phyloP scores from a whole-genome alignment of 768 basidiomycete species.

The Chlorophyllum brunneum region DNA sequence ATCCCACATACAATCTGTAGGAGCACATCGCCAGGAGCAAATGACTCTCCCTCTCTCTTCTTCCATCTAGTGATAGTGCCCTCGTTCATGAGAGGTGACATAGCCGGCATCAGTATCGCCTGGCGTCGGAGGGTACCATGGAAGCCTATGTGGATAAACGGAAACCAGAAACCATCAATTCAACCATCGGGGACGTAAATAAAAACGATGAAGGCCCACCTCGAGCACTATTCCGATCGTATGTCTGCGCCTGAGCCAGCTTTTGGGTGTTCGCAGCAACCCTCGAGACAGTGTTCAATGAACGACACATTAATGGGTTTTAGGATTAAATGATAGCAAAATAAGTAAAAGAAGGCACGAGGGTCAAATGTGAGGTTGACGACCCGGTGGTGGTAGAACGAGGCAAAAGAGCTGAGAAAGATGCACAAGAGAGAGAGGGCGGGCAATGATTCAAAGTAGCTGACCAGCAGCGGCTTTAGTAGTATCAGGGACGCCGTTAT shows the following conservation, averaged over 20 bases:
- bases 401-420: neutral
- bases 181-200: neutral
- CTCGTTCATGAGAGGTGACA: constrained; percentile 97
- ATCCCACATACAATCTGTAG: constrained; percentile 74
- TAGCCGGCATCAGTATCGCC: constrained; percentile 74
- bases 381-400: neutral
- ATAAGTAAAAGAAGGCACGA: neutral
- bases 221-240: constrained; percentile 2
- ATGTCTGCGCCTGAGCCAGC: neutral
- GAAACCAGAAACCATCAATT: neutral
- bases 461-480: constrained; percentile 2
- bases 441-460: neutral
- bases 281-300: constrained; percentile 8
- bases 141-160: constrained; percentile 8
- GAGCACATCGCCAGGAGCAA: constrained; percentile 78
- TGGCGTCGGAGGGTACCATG: constrained; percentile 16
- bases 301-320: constrained; percentile 6
- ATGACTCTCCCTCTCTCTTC: constrained; percentile 78
- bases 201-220: neutral
- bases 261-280: constrained; percentile 3
- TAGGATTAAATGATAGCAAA: neutral
- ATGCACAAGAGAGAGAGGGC: neutral
- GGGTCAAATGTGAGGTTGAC: neutral
- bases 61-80: constrained; percentile 92
- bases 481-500: neutral